phyloP scores from a whole-genome alignment of 2,329 filamentous ascomycete species.

The Epichloe elymi region DNA sequence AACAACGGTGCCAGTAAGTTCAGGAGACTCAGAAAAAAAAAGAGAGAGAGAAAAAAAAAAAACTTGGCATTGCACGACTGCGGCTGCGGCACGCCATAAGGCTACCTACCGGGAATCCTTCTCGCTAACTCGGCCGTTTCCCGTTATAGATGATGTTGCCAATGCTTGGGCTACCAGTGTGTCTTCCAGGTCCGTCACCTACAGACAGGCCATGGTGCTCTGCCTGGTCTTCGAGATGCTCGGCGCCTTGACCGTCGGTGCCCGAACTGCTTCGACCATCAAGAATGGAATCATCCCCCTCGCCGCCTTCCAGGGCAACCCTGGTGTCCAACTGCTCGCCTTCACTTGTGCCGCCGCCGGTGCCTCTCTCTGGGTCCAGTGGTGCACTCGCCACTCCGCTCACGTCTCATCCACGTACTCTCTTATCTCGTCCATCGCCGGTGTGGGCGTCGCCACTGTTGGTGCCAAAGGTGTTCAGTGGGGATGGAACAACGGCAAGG shows the following conservation, averaged over 20 bases:
- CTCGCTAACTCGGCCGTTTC: conserved; percentile 5
- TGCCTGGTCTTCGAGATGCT: conserved; percentile 53
- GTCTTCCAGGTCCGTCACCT: conserved; percentile 63
- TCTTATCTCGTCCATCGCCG: conserved; percentile 51
- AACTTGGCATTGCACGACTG: no score
- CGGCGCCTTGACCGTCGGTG: conserved; percentile 52
- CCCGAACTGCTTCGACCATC: conserved; percentile 59
- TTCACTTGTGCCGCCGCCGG: conserved; percentile 50
- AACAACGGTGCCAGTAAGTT: conserved; percentile 67
- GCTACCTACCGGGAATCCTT: neutral
- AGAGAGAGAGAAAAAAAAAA: neutral
- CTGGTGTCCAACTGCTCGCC: conserved; percentile 55
- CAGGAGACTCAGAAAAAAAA: neutral
- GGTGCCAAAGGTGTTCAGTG: conserved; percentile 49
- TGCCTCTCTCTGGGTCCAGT: conserved; percentile 62
- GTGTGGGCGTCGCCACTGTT: conserved; percentile 52
- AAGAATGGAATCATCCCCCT: conserved; percentile 58
- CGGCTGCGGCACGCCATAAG: no score
- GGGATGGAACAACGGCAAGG: conserved; percentile 57
- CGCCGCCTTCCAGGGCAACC: conserved; percentile 41
- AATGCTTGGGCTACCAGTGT: conserved; percentile 71
- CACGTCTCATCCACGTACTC: conserved; percentile 62
- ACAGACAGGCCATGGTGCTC: conserved; percentile 53
- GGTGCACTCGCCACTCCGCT: conserved; percentile 58
- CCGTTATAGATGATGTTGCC: conserved; percentile 57